Evolutionary conservation across 140 eudicot species (phyloP), one percentile per base, ranked within the genome.

Genomic region (Erigeron philadelphicus): DNA sequence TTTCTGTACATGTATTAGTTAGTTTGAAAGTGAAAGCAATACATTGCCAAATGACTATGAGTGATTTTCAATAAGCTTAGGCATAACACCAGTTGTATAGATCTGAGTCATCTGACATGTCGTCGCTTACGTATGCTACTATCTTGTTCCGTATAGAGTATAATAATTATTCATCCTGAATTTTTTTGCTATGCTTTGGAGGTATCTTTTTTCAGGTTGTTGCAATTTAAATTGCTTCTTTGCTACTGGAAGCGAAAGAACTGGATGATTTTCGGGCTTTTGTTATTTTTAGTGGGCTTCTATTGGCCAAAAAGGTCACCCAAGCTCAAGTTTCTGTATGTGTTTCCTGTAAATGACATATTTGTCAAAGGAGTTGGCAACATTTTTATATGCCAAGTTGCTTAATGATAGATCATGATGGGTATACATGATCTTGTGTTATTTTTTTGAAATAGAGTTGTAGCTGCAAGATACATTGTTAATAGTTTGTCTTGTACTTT

Each of bases 191-290:
- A 12, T 46, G 9, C 49, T 47, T 80, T 81, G 84, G 82, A 81
- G 88, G 81, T 57, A 35, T 61, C 8, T 15, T 44, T 44, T 0
- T 44, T 44, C 3, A 44, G 78, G 57, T 71, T 66, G 72, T 53
- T 63, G 74, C 56, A 48, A 48, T 56, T 61, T 16, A 46, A 25
- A 11, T 8, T 67, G 8, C 50, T 49, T 62, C 56, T 53, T 80
- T 45, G 77, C 74, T 74, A 65, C 11, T 11, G 78, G 85, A 77
- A 74, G 66, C 13, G 50, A 70, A 77, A 61, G 68, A 61, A 44
- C 55, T 0, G 41, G 60, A 66, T 75, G 46, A 2, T 64, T 8
- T 70, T 80, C 38, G n/a, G 64, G 52, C 43, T 38, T 52, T 66
- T 54, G 17, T 21, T 75, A 50, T 67, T 59, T 74, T 61, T 66